phyloP scores from a whole-genome alignment of 148 eudicot genomes.

The Nepenthes gracilis region DNA sequence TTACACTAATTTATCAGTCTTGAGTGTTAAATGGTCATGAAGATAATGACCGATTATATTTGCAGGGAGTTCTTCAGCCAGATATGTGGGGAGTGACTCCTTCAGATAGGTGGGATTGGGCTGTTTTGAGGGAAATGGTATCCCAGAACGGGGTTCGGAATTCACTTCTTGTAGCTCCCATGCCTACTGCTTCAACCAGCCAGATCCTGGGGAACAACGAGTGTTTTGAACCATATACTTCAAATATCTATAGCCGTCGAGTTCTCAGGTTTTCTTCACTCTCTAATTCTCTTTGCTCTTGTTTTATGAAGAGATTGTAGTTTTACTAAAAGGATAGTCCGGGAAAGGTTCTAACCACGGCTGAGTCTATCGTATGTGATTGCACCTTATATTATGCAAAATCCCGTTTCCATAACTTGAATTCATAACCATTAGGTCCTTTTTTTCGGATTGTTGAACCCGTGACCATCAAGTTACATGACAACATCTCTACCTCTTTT shows the following conservation, averaged over 20 bases:
- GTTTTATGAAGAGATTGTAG: background rate
- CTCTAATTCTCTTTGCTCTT: background rate
- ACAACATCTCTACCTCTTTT: no score
- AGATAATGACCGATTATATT: background rate
- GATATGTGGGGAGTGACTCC: conserved; percentile 97
- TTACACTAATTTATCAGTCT: no score
- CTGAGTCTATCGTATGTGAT: no score
- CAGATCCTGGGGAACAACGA: conserved; percentile 98
- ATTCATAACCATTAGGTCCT: no score
- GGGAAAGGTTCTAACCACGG: no score
- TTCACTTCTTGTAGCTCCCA: conserved; percentile 94
- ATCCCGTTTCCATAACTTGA: no score
- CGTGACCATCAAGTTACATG: no score
- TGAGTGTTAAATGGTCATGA: background rate
- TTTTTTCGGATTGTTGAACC: no score
- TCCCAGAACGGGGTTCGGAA: conserved; percentile 67
- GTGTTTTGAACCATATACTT: conserved; percentile 96
- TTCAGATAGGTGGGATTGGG: conserved; percentile 88
- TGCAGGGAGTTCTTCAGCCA: conserved; percentile 76
- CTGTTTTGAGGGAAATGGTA: conserved; percentile 52
- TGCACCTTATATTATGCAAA: no score
- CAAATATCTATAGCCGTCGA: conserved; percentile 88
- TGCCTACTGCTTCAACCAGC: conserved; percentile 99
- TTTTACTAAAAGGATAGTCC: no score
- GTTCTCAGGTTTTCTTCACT: conserved; percentile 56